A percentile compares a stretch with the other conserved stretches of the same genome.
Evolutionary conservation across 345 rosid species (phyloP).

Genomic region (Pelargonium nanum): DNA sequence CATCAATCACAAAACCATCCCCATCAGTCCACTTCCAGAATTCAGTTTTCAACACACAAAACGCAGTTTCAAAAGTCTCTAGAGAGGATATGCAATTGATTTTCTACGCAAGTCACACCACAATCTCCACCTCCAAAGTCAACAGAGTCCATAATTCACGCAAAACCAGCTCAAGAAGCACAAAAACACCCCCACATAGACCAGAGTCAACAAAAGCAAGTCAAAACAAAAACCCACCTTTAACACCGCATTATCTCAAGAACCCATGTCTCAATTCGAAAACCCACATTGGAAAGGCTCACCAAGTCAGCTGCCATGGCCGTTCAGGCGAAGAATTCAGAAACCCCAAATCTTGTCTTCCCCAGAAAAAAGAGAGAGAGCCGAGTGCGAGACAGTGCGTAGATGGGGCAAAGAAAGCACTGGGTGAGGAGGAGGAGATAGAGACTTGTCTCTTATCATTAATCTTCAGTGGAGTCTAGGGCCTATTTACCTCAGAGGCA

Average conservation of each 20-base stretch:
- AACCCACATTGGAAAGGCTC: conserved; percentile 22
- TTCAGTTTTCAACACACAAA: neutral
- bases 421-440: conserved; percentile 26
- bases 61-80: neutral
- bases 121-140: neutral
- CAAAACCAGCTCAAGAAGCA: too few species aligned
- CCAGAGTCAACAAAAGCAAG: conserved; percentile 11
- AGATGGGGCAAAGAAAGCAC: conserved; percentile 28
- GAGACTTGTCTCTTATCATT: conserved; percentile 25
- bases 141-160: conserved; percentile 6
- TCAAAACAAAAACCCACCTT: conserved; percentile 13
- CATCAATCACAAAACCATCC: neutral
- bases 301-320: conserved; percentile 7
- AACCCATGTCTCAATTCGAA: conserved; percentile 21
- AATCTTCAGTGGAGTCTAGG: conserved; percentile 45
- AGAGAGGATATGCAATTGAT: neutral
- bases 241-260: conserved; percentile 13
- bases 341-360: conserved; percentile 21
- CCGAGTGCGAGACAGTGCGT: conserved; percentile 32
- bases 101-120: neutral
- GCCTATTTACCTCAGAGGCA: conserved; percentile 35
- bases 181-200: conserved; percentile 2
- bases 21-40: neutral
- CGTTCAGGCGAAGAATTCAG: conserved; percentile 5
- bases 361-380: conserved; percentile 9